Conservation (phyloP, 2,329 filamentous ascomycete species). For the Calonectria leucothoes region DNA sequence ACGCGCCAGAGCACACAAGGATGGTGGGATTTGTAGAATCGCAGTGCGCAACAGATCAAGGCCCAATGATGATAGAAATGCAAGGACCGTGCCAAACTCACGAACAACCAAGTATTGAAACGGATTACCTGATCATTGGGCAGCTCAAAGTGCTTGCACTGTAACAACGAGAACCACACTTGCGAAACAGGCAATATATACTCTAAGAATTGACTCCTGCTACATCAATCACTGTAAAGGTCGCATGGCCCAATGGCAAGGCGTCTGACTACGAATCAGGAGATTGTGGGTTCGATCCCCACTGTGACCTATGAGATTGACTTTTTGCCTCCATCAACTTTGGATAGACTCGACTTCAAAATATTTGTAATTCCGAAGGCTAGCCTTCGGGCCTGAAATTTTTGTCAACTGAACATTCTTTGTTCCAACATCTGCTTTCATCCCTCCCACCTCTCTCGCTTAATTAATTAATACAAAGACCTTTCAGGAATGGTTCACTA, state of each 20-base stretch:
- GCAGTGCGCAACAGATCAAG: background rate
- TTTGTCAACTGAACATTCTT: background rate
- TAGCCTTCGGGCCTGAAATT: background rate
- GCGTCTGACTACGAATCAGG: slow-evolving; percentile 50
- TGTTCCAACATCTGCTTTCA: too few species aligned
- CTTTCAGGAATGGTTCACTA: slow-evolving; percentile 71
- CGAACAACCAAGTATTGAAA: background rate
- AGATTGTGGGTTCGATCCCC: slow-evolving; percentile 48
- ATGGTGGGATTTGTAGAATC: background rate
- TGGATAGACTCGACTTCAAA: background rate
- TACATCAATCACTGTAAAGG: background rate
- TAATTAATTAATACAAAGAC: too few species aligned
- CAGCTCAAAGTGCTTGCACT: background rate
- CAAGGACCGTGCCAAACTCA: background rate
- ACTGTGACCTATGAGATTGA: slow-evolving; percentile 28
- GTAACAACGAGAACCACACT: too few species aligned
- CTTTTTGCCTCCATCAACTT: too few species aligned
- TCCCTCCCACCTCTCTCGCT: background rate
- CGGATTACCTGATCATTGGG: accelerated
- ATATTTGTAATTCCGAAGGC: background rate
- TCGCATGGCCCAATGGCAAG: slow-evolving; percentile 38
- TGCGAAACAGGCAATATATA: background rate
- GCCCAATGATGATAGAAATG: background rate
- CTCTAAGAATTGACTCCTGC: too few species aligned
- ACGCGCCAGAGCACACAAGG: background rate